Base-by-base conservation (phyloP, 2,329 filamentous ascomycete species). In the Apiospora hydei region DNA sequence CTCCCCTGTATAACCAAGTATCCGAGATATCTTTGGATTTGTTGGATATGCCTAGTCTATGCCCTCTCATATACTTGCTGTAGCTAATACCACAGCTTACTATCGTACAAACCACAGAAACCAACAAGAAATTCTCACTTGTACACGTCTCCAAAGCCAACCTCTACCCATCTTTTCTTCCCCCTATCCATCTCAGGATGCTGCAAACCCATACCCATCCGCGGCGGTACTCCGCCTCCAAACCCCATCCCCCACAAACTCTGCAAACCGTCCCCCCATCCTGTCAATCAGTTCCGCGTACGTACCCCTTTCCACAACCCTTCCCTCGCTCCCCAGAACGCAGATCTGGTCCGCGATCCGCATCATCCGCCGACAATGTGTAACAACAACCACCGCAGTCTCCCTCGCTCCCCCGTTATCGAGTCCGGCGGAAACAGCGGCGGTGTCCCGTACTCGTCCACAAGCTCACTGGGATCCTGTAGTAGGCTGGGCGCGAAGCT, bases 361-460 rank as follows among this genome's bases (percentile, higher is more conserved):
- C 93, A 98, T 98, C 94, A 98, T 97, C 78, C 96, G 92, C 73
- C 85, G 86, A 71, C 88, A 89, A 82, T 98, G 96, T 68, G 95
- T 98, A 51, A 97, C 92, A 34, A 97, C 87, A 21, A 98, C 85
- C 0, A 97, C 89, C 0, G 93, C 93, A 7, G 53, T n/a, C 4
- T 61, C 53, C 18, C 53, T 34, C 21, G 10, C 57, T 10, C 26
- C 30, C 53, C 26, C 26, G 53, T 16, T 30, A 11, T 3, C 16
- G 10, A 21, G 1, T 38, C 53, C 2, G 53, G 30, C 16, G 7
- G 30, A 18, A 61, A 30, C 30, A 61, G 53, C 30, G 30, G 53
- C 16, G 53, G 53, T 30, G 53, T 61, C 3, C 53, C 53, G 30
- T 61, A 61, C 7, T 41, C 24, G 4, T 21, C 51, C 67, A n/a